Conservation (phyloP, 1,284 basidiomycete species). For the Retiboletus flavoniger region DNA sequence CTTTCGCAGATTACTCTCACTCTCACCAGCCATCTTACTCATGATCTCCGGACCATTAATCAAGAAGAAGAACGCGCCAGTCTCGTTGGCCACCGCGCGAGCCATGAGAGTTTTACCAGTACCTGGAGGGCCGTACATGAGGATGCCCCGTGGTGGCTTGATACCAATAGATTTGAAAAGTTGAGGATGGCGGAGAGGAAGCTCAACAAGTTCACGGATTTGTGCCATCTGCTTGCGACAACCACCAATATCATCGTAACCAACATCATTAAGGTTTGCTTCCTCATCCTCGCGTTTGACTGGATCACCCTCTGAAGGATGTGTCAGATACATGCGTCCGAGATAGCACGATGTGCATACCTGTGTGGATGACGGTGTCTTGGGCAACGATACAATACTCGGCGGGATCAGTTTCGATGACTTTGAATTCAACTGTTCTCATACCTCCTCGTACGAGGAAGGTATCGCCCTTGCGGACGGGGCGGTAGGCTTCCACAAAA, state of each 20-base stretch:
- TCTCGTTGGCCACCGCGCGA: slow-evolving; percentile 98
- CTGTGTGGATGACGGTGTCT: slow-evolving; percentile 94
- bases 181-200: slow-evolving; percentile 97
- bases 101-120: slow-evolving; percentile 99
- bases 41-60: slow-evolving; percentile 99
- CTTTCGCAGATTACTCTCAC: slow-evolving; percentile 95
- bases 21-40: slow-evolving; percentile 99
- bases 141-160: slow-evolving; percentile 97
- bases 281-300: slow-evolving; percentile 99
- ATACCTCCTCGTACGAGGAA: slow-evolving; percentile 98
- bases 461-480: slow-evolving; percentile 94
- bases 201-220: slow-evolving; percentile 97
- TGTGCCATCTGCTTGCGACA: slow-evolving; percentile 99
- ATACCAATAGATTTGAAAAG: slow-evolving; percentile 99
- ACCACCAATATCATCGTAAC: slow-evolving; percentile 99
- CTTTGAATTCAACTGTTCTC: slow-evolving; percentile 99
- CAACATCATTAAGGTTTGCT: slow-evolving; percentile 93
- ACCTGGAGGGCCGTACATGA: slow-evolving; percentile 95
- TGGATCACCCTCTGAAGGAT: slow-evolving; percentile 84
- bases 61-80: slow-evolving; percentile 99
- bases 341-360: slow-evolving; percentile 37
- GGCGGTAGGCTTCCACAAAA: slow-evolving; percentile 74
- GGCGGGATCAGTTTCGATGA: slow-evolving; percentile 91
- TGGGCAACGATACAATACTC: slow-evolving; percentile 98
- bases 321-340: slow-evolving; percentile 16